Percentiles rank a stretch among this genome's conserved stretches.
phyloP scores from a whole-genome alignment of 495 filamentous ascomycete genomes.

The Apodospora peruviana region DNA sequence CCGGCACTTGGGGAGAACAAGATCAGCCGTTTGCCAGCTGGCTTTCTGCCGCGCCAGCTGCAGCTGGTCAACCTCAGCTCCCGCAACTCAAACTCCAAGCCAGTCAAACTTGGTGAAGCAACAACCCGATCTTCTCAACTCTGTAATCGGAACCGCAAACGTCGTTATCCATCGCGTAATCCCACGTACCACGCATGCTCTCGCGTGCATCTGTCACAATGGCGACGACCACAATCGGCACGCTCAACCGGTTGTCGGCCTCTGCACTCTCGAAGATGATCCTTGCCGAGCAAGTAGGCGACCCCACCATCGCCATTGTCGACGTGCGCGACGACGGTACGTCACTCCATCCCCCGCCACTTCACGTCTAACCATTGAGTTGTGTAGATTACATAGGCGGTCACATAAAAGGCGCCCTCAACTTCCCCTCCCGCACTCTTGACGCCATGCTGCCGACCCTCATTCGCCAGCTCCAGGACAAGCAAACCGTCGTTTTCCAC shows the following conservation, averaged over 20 bases:
- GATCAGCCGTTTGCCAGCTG: no score
- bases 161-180: no score
- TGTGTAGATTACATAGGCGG: conserved; percentile 79
- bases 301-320: conserved; percentile 58
- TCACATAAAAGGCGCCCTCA: conserved; percentile 72
- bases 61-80: no score
- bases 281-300: conserved; percentile 24
- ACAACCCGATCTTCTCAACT: no score
- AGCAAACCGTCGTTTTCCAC: conserved; percentile 86
- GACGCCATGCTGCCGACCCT: conserved; percentile 76
- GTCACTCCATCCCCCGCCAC: conserved; percentile 3
- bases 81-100: no score
- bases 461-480: conserved; percentile 68
- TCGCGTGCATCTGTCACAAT: conserved; percentile 11
- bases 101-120: no score
- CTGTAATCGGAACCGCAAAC: no score
- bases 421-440: conserved; percentile 68
- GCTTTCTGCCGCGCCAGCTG: no score
- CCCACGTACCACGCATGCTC: neutral
- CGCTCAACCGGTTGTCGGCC: conserved; percentile 59
- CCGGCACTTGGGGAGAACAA: no score
- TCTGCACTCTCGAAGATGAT: conserved; percentile 53
- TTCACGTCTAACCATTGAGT: neutral
- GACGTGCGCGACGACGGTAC: conserved; percentile 83
- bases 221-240: conserved; percentile 50